These are phyloP conservation scores for Epithele typhae DNA, from an alignment of 768 basidiomycete genomes.

Conservation along the genomic window DNA sequence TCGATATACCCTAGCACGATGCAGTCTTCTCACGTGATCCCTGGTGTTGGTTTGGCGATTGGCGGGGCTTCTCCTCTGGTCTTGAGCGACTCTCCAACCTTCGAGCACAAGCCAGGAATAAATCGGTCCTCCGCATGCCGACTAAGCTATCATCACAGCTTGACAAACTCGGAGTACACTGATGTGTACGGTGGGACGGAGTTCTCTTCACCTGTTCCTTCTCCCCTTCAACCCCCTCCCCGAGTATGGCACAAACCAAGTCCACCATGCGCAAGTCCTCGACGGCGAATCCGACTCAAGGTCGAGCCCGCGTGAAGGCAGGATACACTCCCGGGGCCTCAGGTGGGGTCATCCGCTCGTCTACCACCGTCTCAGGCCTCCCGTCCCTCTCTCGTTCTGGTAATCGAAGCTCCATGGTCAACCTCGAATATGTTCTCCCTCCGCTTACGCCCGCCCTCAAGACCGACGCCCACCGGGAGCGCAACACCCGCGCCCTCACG, in stretches of 20 bases:
- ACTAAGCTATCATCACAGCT: constrained; percentile 26
- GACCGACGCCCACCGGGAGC: constrained; percentile 40
- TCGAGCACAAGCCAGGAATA: too few species aligned
- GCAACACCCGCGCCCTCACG: constrained; percentile 34
- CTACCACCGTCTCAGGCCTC: constrained; percentile 32
- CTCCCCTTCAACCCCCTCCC: constrained; percentile 19
- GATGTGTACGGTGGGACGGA: constrained; percentile 54
- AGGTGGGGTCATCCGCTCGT: constrained; percentile 45
- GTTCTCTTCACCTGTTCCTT: constrained; percentile 37
- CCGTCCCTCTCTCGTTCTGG: constrained; percentile 14
- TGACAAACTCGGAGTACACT: constrained; percentile 13
- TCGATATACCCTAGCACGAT: constrained; percentile 47
- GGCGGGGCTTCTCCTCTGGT: constrained; percentile 17
- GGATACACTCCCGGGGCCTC: constrained; percentile 48
- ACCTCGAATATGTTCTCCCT: constrained; percentile 27
- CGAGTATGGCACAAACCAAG: constrained; percentile 19
- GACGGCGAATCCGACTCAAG: constrained; percentile 22
- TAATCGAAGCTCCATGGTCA: constrained; percentile 19
- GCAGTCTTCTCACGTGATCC: constrained; percentile 15
- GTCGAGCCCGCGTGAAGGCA: constrained; percentile 64
- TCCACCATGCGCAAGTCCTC: constrained; percentile 19
- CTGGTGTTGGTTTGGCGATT: constrained; percentile 21
- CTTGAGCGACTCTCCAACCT: constrained; percentile 20
- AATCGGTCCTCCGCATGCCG: constrained; percentile 18
- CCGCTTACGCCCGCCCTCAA: constrained; percentile 31